Base-by-base conservation (phyloP, 1,284 basidiomycete genomes). In the Phylloboletellus chloephorus region DNA sequence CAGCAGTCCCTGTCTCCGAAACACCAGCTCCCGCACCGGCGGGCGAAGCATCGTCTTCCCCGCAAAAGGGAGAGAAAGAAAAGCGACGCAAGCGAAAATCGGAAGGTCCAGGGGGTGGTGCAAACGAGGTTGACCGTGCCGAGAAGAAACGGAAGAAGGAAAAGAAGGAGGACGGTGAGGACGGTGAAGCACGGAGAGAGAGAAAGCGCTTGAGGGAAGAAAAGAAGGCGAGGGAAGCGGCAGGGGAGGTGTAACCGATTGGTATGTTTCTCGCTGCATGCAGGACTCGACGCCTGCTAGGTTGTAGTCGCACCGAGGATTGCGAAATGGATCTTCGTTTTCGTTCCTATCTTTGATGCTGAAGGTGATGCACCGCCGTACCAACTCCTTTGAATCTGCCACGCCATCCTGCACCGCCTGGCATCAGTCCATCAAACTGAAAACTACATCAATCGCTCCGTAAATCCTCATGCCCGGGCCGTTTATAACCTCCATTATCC, bases 61-160 rank as follows among this genome's bases (percentile, higher is more conserved):
- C 66, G 4, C 69, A 69, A 55, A 61, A 65, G 47, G 65, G 75
- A 57, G 68, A 74, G 47, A 79, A 82, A 58, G 80, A 83, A 58
- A 88, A 85, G 65, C 86, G 86, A 56, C 73, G 81, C 33, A 86
- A 84, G 58, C 75, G 79, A 26, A 82, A 84, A 57, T 79, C 80
- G 10, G 82, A 86, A 58, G 64, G 55, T 10, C 48, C 44, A 26
- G 64, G 52, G 16, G 67, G 54, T 11, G 68, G 60, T 11, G n/a
- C n/a, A n/a, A n/a, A n/a, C n/a, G 66, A 58, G 7, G 68, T 60
- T 8, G 76, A 74, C 16, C 65, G 67, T 46, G 65, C 66, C 5
- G 75, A 78, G 48, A 66, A 66, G 60, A 71, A 70, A 44, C 66
- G 63, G 20, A 75, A 69, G 56, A 78, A 79, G 46, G 73, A 67